These are phyloP conservation scores for Paecilomyces niveus DNA, from an alignment of 2,329 filamentous ascomycete species.

Conservation along the genomic window DNA sequence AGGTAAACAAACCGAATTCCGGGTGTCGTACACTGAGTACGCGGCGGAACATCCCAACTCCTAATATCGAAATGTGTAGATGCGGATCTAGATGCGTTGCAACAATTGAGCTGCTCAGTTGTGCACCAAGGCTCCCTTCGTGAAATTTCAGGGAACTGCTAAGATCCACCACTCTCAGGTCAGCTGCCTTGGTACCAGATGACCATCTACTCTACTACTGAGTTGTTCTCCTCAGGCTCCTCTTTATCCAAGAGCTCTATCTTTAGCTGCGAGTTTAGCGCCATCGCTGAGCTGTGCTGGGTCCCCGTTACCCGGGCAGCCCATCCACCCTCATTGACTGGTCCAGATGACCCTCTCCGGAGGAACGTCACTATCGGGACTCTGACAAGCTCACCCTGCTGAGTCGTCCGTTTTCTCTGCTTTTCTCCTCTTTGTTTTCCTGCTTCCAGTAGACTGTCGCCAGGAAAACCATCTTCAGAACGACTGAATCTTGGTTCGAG, in stretches of 20 bases:
- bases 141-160: neutral
- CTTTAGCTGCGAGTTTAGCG: neutral
- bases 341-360: neutral
- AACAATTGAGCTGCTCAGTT: neutral
- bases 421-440: neutral
- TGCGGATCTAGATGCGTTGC: neutral
- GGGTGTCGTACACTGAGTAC: neutral
- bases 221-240: neutral
- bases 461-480: neutral
- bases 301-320: neutral
- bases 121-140: neutral
- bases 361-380: neutral
- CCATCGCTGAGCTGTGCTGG: neutral
- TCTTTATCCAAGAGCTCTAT: neutral
- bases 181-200: neutral
- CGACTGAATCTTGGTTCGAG: neutral
- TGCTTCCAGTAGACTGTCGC: neutral
- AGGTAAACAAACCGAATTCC: neutral
- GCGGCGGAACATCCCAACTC: neutral
- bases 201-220: neutral
- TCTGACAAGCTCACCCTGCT: neutral
- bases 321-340: neutral
- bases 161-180: neutral
- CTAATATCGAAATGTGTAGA: neutral
- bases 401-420: neutral